Evolutionary conservation across 495 filamentous ascomycete species (phyloP).

Genomic region (Penicillium egyptiacum): DNA sequence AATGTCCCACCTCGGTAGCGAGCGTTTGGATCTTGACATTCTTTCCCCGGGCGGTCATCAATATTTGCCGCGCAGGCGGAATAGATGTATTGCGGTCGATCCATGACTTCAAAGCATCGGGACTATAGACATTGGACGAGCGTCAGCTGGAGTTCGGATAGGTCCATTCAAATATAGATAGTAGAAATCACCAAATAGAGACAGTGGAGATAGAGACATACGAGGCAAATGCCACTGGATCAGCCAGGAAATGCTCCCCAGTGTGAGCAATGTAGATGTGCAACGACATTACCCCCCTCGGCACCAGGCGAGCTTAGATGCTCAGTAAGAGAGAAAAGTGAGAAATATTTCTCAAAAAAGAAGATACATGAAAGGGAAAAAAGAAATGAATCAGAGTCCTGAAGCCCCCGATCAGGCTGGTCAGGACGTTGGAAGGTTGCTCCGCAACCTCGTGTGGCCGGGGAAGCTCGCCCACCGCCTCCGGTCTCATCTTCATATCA

Average conservation of each 20-base stretch:
- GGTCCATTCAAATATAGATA: not conserved
- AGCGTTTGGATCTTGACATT: slow-evolving; percentile 74
- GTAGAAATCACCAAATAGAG: not conserved
- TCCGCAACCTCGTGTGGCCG: not conserved
- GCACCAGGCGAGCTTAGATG: slow-evolving; percentile 37
- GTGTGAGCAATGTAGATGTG: slow-evolving; percentile 86
- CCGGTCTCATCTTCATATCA: slow-evolving; percentile 30
- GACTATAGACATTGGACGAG: slow-evolving; percentile 45
- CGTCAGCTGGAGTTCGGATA: slow-evolving; percentile 22
- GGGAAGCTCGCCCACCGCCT: slow-evolving; percentile 26
- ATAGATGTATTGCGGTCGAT: slow-evolving; percentile 67
- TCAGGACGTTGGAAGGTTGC: slow-evolving; percentile 6
- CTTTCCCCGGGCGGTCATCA: slow-evolving; percentile 79
- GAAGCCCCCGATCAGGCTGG: slow-evolving; percentile 24
- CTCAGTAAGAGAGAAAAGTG: slow-evolving; percentile 35
- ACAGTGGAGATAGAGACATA: slow-evolving; percentile 45
- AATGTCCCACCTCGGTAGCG: slow-evolving; percentile 64
- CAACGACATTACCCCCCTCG: slow-evolving; percentile 62
- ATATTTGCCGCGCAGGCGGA: slow-evolving; percentile 67
- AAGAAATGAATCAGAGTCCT: slow-evolving; percentile 17
- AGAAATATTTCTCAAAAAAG: slow-evolving; percentile 17
- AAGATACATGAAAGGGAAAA: slow-evolving; percentile 12
- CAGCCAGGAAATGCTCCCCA: slow-evolving; percentile 75
- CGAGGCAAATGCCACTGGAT: slow-evolving; percentile 68
- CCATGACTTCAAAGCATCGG: slow-evolving; percentile 69